These are phyloP conservation scores for Aspergillus transmontanensis DNA, from an alignment of 2,329 filamentous ascomycete genomes.

Conservation along the genomic window DNA sequence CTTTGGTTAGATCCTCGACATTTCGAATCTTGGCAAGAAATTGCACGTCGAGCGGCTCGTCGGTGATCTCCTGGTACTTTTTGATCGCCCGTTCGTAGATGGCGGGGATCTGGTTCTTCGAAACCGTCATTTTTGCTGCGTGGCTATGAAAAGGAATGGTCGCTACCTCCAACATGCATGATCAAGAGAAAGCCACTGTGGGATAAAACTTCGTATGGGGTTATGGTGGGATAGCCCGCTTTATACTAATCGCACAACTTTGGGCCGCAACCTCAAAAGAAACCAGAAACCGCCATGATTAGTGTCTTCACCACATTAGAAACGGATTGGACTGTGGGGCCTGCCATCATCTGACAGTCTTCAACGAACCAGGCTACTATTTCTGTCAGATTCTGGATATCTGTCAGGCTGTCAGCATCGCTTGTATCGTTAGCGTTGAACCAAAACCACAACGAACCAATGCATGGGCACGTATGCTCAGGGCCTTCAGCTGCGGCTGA, in stretches of 20 bases:
- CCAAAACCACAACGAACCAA: neutral
- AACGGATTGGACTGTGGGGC: neutral
- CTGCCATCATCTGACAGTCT: neutral
- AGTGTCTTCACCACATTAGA: neutral
- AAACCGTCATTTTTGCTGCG: neutral
- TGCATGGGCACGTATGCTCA: neutral
- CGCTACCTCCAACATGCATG: neutral
- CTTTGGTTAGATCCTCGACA: slow-evolving; percentile 10
- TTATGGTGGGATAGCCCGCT: neutral
- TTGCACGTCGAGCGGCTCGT: slow-evolving; percentile 7
- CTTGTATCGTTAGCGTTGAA: neutral
- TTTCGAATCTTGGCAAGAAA: slow-evolving; percentile 9
- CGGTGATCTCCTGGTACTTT: slow-evolving; percentile 14
- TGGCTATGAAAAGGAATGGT: neutral
- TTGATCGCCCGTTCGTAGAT: slow-evolving; percentile 10
- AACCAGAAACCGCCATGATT: neutral
- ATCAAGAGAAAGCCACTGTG: neutral
- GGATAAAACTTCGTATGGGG: neutral
- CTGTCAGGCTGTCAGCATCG: neutral
- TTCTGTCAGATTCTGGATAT: neutral
- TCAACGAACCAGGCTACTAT: neutral
- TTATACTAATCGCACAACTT: neutral
- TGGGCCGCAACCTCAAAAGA: neutral
- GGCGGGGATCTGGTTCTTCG: slow-evolving; percentile 9
- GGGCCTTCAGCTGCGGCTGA: neutral